Base-by-base conservation (phyloP, 2,329 filamentous ascomycete genomes). In the Cladosporium colombiae region DNA sequence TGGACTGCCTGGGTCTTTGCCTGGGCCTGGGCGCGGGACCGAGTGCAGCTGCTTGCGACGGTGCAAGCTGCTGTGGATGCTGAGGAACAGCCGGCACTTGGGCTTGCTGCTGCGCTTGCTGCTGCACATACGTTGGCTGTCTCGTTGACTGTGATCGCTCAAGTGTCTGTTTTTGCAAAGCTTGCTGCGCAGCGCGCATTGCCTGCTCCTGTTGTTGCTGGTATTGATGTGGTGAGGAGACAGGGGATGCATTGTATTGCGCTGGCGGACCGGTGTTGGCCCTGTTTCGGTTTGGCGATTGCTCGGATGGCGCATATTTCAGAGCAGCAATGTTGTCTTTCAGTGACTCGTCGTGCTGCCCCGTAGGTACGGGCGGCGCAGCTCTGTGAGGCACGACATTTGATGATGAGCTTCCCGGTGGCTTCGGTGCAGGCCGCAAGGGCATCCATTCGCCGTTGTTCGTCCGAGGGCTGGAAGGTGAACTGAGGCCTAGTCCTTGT, bases 191-290 rank as follows among this genome's bases (percentile, higher is more conserved):
- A 70, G 91, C 88, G 8, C 88, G 87, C 84, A 94, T 88, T 44
- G 91, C 91, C 74, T 93, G 90, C 74, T 96, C 91, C 75, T 96
- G 93, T 75, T 97, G 92, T 73, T 95, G 89, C 68, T 83, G 82
- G 64, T 83, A 82, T 69, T 82, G 79, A 62, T 81, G 78, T 27
- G 80, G 79, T 40, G 76, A 78, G 62, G 74, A 77, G 13, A 78
- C 74, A 5, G 79, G 78, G n/a, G 78, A 77, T 85, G 91, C 65
- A 81, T 81, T 53, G 25, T 75, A 70, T 33, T 75, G 73, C 52
- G 79, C 75, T 25, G 76, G 76, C n/a, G 78, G 71, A 16, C 79
- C 80, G 40, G 80, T 82, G 66, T 82, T 82, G 14, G 80, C 75
- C 58, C 80, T 76, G 70, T 76, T 81, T 52, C 79, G 76, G 46